Percentiles rank a stretch among this genome's conserved stretches.
Evolutionary conservation across 768 basidiomycete species (phyloP).

Genomic region (Lenzites betulinus): DNA sequence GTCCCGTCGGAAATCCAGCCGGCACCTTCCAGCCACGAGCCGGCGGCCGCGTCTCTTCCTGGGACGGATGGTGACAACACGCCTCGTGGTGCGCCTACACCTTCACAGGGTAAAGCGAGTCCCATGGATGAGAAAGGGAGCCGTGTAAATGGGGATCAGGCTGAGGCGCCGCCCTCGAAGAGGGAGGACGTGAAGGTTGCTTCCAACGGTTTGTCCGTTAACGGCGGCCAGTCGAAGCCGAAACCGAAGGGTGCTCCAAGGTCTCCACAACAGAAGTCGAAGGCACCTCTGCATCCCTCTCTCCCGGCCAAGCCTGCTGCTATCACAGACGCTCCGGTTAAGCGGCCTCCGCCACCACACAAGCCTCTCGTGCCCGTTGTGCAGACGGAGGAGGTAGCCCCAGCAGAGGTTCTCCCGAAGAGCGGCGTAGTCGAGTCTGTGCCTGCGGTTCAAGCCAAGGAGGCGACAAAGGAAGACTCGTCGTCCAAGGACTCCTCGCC

Average conservation of each 20-base stretch:
- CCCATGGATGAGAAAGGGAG: neutral
- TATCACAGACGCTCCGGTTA: constrained; percentile 22
- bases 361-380: constrained; percentile 2
- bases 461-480: constrained; percentile 14
- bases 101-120: neutral
- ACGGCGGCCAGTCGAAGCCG: neutral
- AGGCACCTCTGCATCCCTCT: constrained; percentile 44
- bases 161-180: too few relatives aligned
- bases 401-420: constrained; percentile 2
- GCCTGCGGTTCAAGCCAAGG: constrained; percentile 11
- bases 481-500: constrained; percentile 31
- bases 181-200: neutral
- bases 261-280: constrained; percentile 20
- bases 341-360: neutral
- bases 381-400: neutral
- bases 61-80: constrained; percentile 3
- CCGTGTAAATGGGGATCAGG: neutral
- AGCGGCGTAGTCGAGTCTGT: constrained; percentile 8
- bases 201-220: constrained; percentile 6
- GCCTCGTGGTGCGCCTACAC: neutral
- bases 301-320: constrained; percentile 49
- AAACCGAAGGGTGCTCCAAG: constrained; percentile 14
- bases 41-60: neutral
- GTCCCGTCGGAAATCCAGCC: neutral
- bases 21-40: neutral